These are phyloP conservation scores for Eremothecium coryli DNA, from an alignment of 1,139 yeast species.

Conservation along the genomic window DNA sequence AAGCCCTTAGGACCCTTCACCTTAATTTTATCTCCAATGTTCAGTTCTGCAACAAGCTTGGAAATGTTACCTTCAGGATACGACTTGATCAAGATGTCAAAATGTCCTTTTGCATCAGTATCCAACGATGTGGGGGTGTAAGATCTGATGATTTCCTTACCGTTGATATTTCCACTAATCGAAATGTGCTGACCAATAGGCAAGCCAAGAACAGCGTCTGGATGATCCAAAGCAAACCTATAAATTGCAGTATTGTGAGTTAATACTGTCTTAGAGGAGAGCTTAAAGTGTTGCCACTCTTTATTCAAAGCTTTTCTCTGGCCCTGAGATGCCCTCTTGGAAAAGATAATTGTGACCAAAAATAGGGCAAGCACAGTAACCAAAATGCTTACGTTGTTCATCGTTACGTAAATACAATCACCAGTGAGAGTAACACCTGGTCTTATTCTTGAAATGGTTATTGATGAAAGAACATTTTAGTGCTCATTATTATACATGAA, in stretches of 20 bases:
- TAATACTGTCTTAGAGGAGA: slow-evolving; percentile 67
- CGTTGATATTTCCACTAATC: slow-evolving; percentile 63
- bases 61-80: slow-evolving; percentile 89
- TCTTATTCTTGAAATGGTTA: too few species aligned
- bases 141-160: slow-evolving; percentile 79
- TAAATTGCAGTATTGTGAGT: slow-evolving; percentile 80
- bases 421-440: too few species aligned
- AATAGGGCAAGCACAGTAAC: slow-evolving; percentile 2
- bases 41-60: slow-evolving; percentile 57
- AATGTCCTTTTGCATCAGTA: slow-evolving; percentile 67
- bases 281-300: slow-evolving; percentile 70
- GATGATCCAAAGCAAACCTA: slow-evolving; percentile 74
- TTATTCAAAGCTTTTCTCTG: slow-evolving; percentile 1
- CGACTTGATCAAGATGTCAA: slow-evolving; percentile 85
- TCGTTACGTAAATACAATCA: not conserved
- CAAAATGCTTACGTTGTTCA: not conserved
- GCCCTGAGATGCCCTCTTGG: too few species aligned
- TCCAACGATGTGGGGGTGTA: slow-evolving; percentile 92
- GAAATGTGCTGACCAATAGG: slow-evolving; percentile 94
- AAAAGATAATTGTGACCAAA: not conserved
- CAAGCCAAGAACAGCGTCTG: slow-evolving; percentile 69
- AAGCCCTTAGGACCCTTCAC: slow-evolving; percentile 93
- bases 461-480: too few species aligned
- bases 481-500: too few species aligned
- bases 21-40: slow-evolving; percentile 59